Evolutionary conservation across 441 rosid species (phyloP).

Genomic region (Cnidoscolus chayamansa): DNA sequence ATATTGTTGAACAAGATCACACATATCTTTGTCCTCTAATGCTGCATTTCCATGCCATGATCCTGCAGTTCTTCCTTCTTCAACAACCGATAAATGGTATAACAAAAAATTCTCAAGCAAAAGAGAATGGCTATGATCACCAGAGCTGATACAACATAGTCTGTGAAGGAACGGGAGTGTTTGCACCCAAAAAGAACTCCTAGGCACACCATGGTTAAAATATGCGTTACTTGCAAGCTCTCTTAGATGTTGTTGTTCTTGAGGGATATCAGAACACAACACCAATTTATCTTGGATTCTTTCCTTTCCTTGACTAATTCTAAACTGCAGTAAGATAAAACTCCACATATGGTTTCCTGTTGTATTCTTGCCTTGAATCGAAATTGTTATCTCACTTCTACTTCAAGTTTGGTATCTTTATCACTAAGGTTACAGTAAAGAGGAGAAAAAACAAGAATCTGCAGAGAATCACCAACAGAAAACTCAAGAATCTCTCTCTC

Average conservation of each 20-base stretch:
- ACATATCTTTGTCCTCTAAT: conserved; percentile 9
- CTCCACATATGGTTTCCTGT: background rate
- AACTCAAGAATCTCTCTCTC: background rate
- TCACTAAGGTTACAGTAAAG: background rate
- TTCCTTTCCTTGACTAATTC: conserved; percentile 16
- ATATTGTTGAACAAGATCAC: background rate
- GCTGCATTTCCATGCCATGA: conserved; percentile 29
- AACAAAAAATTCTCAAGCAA: conserved; percentile 32
- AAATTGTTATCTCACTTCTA: conserved; percentile 29
- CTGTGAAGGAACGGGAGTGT: conserved; percentile 24
- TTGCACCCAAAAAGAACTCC: conserved; percentile 35
- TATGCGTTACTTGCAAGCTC: background rate
- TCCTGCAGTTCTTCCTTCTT: conserved; percentile 23
- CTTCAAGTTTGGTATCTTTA: conserved; percentile 32
- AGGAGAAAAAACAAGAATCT: conserved; percentile 2
- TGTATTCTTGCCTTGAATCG: conserved; percentile 5
- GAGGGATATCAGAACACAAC: background rate
- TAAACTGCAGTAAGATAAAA: background rate
- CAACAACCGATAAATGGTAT: conserved; percentile 23
- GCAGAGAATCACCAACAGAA: background rate
- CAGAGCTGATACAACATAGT: conserved; percentile 33
- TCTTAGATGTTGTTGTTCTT: background rate
- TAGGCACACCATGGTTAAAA: conserved; percentile 38
- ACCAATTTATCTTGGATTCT: conserved; percentile 1
- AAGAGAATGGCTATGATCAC: conserved; percentile 34